Conservation (phyloP, 2,329 filamentous ascomycete genomes). For the Pseudogymnoascus sp. region DNA sequence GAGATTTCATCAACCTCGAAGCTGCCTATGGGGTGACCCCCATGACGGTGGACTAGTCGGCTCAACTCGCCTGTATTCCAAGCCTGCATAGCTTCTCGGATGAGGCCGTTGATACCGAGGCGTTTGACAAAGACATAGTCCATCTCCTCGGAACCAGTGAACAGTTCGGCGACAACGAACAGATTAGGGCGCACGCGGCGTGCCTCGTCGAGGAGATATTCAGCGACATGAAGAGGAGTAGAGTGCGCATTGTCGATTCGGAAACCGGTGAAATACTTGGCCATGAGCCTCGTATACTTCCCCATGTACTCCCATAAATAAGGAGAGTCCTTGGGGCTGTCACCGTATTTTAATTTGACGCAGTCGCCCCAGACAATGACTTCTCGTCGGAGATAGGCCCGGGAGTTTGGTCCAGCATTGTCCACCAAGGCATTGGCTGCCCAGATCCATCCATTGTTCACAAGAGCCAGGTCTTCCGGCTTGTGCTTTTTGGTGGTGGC, state of each 20-base stretch:
- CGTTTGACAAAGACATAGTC: slow-evolving; percentile 94
- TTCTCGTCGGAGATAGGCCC: slow-evolving; percentile 89
- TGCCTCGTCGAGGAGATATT: slow-evolving; percentile 92
- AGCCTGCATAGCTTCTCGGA: slow-evolving; percentile 96
- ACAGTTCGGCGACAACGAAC: slow-evolving; percentile 89
- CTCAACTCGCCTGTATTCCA: slow-evolving; percentile 94
- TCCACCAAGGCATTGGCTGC: slow-evolving; percentile 89
- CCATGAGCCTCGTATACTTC: slow-evolving; percentile 81
- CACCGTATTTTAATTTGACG: slow-evolving; percentile 89
- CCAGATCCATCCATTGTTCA: slow-evolving; percentile 99
- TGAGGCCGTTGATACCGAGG: slow-evolving; percentile 81
- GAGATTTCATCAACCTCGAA: slow-evolving; percentile 89
- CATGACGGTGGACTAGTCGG: slow-evolving; percentile 84
- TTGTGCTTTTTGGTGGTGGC: slow-evolving; percentile 68
- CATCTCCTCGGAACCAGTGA: slow-evolving; percentile 90
- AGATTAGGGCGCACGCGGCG: slow-evolving; percentile 77
- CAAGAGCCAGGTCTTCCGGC: slow-evolving; percentile 68
- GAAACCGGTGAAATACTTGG: slow-evolving; percentile 90
- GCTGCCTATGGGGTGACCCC: slow-evolving; percentile 88
- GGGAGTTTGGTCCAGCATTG: slow-evolving; percentile 81
- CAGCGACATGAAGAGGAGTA: slow-evolving; percentile 86
- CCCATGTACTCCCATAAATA: slow-evolving; percentile 96
- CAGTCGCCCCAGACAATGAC: slow-evolving; percentile 99
- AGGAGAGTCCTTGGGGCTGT: slow-evolving; percentile 71
- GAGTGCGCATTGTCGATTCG: slow-evolving; percentile 98